A percentile compares a stretch with the other conserved stretches of the same genome.
Conservation (phyloP, 345 rosid species). For the Linum usitatissimum region DNA sequence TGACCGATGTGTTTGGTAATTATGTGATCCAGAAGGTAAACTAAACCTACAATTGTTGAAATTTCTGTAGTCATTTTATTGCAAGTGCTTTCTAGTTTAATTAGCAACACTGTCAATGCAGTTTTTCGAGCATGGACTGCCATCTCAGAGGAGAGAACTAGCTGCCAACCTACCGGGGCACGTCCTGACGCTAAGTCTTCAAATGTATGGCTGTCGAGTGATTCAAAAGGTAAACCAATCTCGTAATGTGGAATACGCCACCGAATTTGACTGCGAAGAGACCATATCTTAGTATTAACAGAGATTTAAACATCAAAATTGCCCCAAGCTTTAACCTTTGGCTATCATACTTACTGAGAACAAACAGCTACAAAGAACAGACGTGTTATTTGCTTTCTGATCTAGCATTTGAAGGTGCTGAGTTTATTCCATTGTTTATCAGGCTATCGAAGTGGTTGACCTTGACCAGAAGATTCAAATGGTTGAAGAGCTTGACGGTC, state of each 20-base stretch:
- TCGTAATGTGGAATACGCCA: too few relatives aligned
- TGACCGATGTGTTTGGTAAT: slow-evolving; percentile 69
- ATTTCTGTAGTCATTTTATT: slow-evolving; percentile 3
- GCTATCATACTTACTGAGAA: too few relatives aligned
- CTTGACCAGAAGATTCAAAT: slow-evolving; percentile 51
- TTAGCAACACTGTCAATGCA: slow-evolving; percentile 13
- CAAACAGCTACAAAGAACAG: too few relatives aligned
- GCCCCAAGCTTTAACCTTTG: too few relatives aligned
- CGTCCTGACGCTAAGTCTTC: slow-evolving; percentile 50
- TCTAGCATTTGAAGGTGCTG: neutral
- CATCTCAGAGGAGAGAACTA: slow-evolving; percentile 45
- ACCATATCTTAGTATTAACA: too few relatives aligned
- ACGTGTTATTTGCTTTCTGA: too few relatives aligned
- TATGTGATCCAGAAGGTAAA: slow-evolving; percentile 60
- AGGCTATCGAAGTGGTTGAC: slow-evolving; percentile 61
- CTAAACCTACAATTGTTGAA: neutral
- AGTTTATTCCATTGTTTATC: slow-evolving; percentile 3
- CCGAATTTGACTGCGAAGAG: too few relatives aligned
- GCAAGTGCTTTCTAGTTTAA: neutral
- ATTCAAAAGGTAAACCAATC: slow-evolving; percentile 42
- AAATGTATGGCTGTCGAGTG: slow-evolving; percentile 65
- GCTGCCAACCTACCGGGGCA: slow-evolving; percentile 42
- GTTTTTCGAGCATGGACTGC: slow-evolving; percentile 65
- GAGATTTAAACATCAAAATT: too few relatives aligned
- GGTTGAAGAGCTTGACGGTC: slow-evolving; percentile 56